Percentiles rank a stretch among this genome's conserved stretches.
Conservation (phyloP, 805 yeast genomes). For the Candida insectorum region DNA sequence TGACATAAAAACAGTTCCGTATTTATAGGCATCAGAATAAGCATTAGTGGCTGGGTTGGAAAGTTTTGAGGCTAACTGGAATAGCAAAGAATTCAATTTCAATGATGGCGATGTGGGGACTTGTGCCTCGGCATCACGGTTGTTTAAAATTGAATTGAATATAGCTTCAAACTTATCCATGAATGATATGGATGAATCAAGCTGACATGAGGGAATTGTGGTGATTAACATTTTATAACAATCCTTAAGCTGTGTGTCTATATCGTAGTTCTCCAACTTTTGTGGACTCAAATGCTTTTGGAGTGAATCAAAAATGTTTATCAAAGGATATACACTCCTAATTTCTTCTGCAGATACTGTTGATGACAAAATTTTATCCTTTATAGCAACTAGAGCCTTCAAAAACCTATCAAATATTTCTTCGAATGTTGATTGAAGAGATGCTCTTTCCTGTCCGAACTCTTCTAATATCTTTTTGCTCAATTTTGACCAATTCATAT, state of each 20-base stretch:
- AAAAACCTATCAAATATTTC: background rate
- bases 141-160: conserved; percentile 3
- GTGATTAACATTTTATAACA: background rate
- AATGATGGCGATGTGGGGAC: conserved; percentile 12
- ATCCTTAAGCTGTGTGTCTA: conserved; percentile 1
- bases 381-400: background rate
- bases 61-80: conserved; percentile 13
- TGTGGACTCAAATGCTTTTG: conserved; percentile 1
- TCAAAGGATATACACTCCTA: conserved; percentile 1
- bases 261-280: background rate
- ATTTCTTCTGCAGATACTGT: background rate
- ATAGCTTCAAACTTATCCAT: conserved; percentile 13
- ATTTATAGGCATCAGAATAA: conserved; percentile 12
- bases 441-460: conserved; percentile 11
- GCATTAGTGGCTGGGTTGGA: conserved; percentile 7
- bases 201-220: too few relatives aligned
- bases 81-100: conserved; percentile 17
- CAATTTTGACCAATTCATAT: conserved; percentile 18
- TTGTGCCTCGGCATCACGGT: conserved; percentile 1
- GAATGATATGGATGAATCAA: conserved; percentile 1
- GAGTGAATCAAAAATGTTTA: conserved; percentile 3
- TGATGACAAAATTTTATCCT: background rate
- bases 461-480: conserved; percentile 11
- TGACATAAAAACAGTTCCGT: conserved; percentile 19
- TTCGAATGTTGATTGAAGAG: conserved; percentile 1